phyloP scores from a whole-genome alignment of 2,329 filamentous ascomycete genomes.

The Arachnopeziza araneosa region DNA sequence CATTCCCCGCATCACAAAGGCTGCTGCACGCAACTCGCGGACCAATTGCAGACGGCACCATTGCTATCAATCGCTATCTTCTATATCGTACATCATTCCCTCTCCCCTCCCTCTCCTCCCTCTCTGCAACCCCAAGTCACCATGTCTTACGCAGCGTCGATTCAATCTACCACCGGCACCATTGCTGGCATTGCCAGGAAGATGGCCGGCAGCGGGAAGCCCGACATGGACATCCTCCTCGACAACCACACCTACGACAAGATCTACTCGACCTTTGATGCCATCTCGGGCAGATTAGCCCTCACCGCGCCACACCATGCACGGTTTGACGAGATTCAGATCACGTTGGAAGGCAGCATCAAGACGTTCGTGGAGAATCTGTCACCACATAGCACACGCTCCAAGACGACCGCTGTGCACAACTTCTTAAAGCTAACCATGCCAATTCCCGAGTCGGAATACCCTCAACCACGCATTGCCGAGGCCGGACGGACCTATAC shows the following conservation, averaged over 20 bases:
- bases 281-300: slow-evolving; percentile 23
- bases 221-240: slow-evolving; percentile 26
- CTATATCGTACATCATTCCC: slow-evolving; percentile 2
- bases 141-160: slow-evolving; percentile 22
- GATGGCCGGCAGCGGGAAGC: slow-evolving; percentile 13
- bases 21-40: slow-evolving; percentile 5
- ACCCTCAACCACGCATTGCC: slow-evolving; percentile 26
- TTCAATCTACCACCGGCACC: slow-evolving; percentile 21
- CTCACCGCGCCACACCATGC: slow-evolving; percentile 26
- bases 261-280: slow-evolving; percentile 28
- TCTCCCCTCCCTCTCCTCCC: slow-evolving; percentile 1
- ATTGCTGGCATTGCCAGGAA: slow-evolving; percentile 24
- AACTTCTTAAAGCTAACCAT: slow-evolving; percentile 30
- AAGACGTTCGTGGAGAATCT: slow-evolving; percentile 28
- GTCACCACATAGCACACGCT: slow-evolving; percentile 19
- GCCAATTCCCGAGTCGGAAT: slow-evolving; percentile 27
- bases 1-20: slow-evolving; percentile 17
- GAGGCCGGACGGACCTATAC: slow-evolving; percentile 27
- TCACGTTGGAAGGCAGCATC: slow-evolving; percentile 27
- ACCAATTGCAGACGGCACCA: slow-evolving; percentile 3
- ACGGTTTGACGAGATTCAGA: slow-evolving; percentile 28
- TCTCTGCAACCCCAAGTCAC: slow-evolving; percentile 1
- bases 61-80: slow-evolving; percentile 5
- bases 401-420: slow-evolving; percentile 25
- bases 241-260: slow-evolving; percentile 24